Evolutionary conservation across 2,329 filamentous ascomycete species (phyloP), one percentile per base, ranked within the genome.

Genomic region (Scorias spongiosa): DNA sequence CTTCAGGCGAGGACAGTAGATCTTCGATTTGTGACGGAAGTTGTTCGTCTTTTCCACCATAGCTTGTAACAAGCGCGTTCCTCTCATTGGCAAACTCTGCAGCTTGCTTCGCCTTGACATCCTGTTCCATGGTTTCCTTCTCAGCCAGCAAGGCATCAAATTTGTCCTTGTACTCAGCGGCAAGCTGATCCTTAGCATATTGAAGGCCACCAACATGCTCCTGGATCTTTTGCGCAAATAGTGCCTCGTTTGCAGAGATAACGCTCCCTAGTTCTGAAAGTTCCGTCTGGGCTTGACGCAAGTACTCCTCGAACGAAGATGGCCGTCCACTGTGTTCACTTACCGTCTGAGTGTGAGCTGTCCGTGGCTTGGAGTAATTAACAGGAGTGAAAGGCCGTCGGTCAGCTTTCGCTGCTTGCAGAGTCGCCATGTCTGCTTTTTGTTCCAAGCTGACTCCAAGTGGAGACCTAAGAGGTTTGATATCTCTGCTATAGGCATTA

Each of bases 181-280:
- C 51, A 2, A 63, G 50, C 20, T 55, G 48, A 10, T 63, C 58
- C 42, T 61, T 61, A 10, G 59, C 60, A 8, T 48, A 48, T 29
- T 63, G 59, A 29, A 63, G 41, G 39, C 57, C 58, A 10, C 56
- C 56, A n/a, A 61, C 56, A 43, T 62, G 60, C 51, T 62, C 57
- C 29, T 56, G 51, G 11, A 62, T 61, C 50, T 61, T 62, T 36
- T 52, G 50, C 10, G 55, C 54, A 37, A 62, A 62, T 1, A 61
- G 50, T 5, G 51, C 49, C 43, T 63, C 60, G 39, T 60, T 61
- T 17, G 56, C 57, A 14, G 49, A 57, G 42, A 62, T 61, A 28
- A 57, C 55, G 32, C 51, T 57, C 10, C 58, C 58, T 3, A 61
- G 55, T 38, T 61, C 56, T 3, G 55, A 58, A 7, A 60, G 53